These are phyloP conservation scores for Coniochaeta sp. DNA, from an alignment of 2,329 filamentous ascomycete genomes.

Conservation along the genomic window DNA sequence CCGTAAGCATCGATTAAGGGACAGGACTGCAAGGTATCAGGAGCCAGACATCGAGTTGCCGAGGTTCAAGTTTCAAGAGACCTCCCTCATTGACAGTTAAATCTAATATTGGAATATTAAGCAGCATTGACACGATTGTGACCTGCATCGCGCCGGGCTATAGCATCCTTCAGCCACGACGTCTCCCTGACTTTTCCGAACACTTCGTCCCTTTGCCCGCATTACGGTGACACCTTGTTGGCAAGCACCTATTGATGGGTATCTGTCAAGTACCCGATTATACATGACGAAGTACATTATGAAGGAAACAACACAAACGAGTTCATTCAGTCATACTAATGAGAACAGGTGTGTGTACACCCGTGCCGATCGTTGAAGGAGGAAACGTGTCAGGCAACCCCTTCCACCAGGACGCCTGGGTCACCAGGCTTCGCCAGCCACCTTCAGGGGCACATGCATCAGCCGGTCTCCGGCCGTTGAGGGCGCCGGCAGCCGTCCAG, in stretches of 20 bases:
- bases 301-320: background rate
- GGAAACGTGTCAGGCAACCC: background rate
- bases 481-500: constrained; percentile 27
- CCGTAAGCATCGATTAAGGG: background rate
- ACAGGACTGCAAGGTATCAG: background rate
- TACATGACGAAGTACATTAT: background rate
- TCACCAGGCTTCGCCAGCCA: constrained; percentile 4
- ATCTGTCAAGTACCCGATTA: background rate
- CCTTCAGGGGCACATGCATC: constrained; percentile 23
- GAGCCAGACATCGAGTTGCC: background rate
- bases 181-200: background rate
- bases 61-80: background rate
- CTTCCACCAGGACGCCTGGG: too few species aligned
- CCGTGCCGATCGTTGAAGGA: too few species aligned
- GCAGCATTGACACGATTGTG: background rate
- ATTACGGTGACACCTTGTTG: background rate
- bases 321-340: background rate
- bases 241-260: background rate
- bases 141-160: background rate
- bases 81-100: too few species aligned
- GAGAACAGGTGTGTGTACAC: background rate
- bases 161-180: background rate
- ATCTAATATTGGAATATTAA: too few species aligned
- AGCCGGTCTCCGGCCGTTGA: constrained; percentile 16
- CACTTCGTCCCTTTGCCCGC: background rate